Conservation (phyloP, 2,329 filamentous ascomycete genomes). For the Fusarium sp. region DNA sequence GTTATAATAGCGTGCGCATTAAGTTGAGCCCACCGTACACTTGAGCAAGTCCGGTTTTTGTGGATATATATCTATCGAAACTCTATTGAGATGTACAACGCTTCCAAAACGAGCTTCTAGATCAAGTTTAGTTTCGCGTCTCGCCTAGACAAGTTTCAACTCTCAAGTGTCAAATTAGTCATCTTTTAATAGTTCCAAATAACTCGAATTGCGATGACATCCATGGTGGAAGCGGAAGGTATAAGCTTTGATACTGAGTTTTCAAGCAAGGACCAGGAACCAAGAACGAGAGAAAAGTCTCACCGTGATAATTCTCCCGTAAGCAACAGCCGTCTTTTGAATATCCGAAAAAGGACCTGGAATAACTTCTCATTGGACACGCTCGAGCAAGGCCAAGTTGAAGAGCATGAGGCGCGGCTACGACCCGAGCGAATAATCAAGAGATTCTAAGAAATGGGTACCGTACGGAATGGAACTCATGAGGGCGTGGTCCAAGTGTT, state of each 20-base stretch:
- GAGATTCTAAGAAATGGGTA: slow-evolving; percentile 12
- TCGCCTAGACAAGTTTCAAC: slow-evolving; percentile 5
- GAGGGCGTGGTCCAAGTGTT: not conserved
- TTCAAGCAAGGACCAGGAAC: not conserved
- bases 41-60: not conserved
- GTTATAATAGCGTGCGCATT: too few relatives aligned
- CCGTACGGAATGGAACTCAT: not conserved
- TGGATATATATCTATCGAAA: not conserved
- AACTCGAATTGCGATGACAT: not conserved
- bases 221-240: not conserved
- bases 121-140: slow-evolving; percentile 14
- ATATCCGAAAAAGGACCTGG: slow-evolving; percentile 4
- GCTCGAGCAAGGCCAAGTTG: not conserved
- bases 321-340: slow-evolving; percentile 57
- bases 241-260: not conserved
- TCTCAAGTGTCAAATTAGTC: slow-evolving; percentile 9
- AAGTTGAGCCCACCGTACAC: not conserved
- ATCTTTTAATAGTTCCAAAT: not conserved
- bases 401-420: slow-evolving; percentile 1
- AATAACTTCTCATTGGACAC: slow-evolving; percentile 6
- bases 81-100: not conserved
- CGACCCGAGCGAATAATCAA: slow-evolving; percentile 19
- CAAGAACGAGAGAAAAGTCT: slow-evolving; percentile 7
- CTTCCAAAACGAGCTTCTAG: slow-evolving; percentile 1
- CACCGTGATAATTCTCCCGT: slow-evolving; percentile 54